Conservation (phyloP, 345 rosid species). For the Dimocarpus longan region DNA sequence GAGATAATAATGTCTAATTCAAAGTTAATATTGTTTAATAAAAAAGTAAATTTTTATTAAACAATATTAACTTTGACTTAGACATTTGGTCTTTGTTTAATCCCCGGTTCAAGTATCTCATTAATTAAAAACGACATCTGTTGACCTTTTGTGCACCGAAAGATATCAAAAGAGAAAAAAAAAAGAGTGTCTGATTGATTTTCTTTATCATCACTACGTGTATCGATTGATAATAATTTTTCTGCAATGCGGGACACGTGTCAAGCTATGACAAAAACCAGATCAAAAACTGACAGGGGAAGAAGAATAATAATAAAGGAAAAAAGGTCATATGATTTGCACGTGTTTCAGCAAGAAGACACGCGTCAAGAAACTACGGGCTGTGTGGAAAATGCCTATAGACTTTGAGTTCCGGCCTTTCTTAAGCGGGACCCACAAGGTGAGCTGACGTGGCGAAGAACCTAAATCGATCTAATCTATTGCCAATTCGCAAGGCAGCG, state of each 20-base stretch:
- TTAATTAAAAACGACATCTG: too few relatives aligned
- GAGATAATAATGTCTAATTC: not conserved
- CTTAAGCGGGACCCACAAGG: not conserved
- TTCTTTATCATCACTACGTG: not conserved
- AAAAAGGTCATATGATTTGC: not conserved
- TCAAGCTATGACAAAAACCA: not conserved
- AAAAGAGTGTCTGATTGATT: too few relatives aligned
- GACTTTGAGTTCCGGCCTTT: not conserved
- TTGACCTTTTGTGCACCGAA: slow-evolving; percentile 17
- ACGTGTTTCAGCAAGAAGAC: not conserved
- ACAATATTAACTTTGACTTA: not conserved
- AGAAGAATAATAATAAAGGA: too few relatives aligned
- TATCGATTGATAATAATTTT: too few relatives aligned
- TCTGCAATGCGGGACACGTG: not conserved
- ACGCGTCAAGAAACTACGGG: not conserved
- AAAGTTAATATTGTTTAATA: not conserved
- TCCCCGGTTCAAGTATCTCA: too few relatives aligned
- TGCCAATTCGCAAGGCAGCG: not conserved
- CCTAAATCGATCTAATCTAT: not conserved
- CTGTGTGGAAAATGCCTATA: too few relatives aligned
- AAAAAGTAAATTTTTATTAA: not conserved
- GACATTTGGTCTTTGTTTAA: not conserved
- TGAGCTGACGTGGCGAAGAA: slow-evolving; percentile 4
- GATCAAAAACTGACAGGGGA: too few relatives aligned
- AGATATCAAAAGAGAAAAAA: not conserved